phyloP scores from a whole-genome alignment of 352 stramenopile genomes.

The Globisporangium spinosum region DNA sequence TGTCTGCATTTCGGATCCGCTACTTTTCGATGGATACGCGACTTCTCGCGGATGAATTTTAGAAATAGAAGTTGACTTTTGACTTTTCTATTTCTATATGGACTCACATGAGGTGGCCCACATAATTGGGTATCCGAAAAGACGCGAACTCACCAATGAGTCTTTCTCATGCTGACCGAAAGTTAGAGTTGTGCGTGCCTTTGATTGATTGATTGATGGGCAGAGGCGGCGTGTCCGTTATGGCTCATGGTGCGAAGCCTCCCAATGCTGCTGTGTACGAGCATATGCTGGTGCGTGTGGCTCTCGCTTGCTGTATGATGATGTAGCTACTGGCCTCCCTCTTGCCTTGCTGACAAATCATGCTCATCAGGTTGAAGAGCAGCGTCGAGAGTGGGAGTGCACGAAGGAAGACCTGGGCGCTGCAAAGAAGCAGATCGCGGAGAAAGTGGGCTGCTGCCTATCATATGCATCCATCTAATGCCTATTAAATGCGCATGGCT shows the following conservation, averaged over 20 bases:
- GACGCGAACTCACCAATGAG: not conserved
- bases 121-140: constrained; percentile 6
- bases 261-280: constrained; percentile 1
- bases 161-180: not conserved
- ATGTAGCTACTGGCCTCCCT: not conserved
- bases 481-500: not conserved
- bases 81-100: constrained; percentile 8
- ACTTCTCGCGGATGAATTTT: constrained; percentile 8
- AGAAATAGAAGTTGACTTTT: constrained; percentile 1
- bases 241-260: not conserved
- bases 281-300: constrained; percentile 12
- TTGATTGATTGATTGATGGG: constrained; percentile 5
- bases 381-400: constrained; percentile 51
- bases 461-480: not conserved
- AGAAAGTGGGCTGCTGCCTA: constrained; percentile 26
- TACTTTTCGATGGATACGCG: not conserved
- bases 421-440: constrained; percentile 38
- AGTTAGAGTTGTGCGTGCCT: not conserved
- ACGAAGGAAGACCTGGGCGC: constrained; percentile 46
- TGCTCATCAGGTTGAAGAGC: constrained; percentile 39
- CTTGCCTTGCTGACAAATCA: not conserved
- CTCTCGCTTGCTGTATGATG: not conserved
- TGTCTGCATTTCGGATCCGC: not conserved
- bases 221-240: not conserved
- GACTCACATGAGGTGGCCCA: not conserved